phyloP scores from a whole-genome alignment of 139 green algal genomes.

The Micromonas commoda region DNA sequence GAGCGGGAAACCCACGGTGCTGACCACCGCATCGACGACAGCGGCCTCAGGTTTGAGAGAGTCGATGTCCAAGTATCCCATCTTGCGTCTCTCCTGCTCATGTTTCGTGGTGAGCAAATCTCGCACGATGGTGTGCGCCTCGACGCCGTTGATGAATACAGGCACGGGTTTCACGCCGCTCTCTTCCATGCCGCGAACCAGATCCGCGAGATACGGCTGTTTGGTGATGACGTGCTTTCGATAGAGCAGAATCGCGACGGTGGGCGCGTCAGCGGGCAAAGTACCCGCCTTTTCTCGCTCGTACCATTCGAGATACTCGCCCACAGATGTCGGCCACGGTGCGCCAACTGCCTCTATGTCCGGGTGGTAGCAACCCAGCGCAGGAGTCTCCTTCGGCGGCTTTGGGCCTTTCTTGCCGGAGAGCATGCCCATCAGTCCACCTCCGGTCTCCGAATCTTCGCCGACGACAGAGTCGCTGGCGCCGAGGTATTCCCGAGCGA shows the following conservation, averaged over 20 bases:
- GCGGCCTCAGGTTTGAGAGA: conserved; percentile 29
- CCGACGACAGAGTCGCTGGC: conserved; percentile 13
- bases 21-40: conserved; percentile 73
- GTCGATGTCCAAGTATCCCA: conserved; percentile 33
- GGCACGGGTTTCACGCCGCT: conserved; percentile 40
- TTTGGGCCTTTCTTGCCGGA: neutral
- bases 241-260: conserved; percentile 90
- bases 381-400: conserved; percentile 65
- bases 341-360: conserved; percentile 29
- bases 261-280: conserved; percentile 27
- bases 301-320: conserved; percentile 39
- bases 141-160: conserved; percentile 89
- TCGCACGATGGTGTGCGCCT: conserved; percentile 90
- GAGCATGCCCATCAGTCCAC: neutral
- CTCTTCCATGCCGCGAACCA: conserved; percentile 37
- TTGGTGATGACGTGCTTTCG: conserved; percentile 97
- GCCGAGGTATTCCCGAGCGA: conserved; percentile 63
- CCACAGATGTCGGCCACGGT: conserved; percentile 6
- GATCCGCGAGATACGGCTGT: conserved; percentile 70
- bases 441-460: no score
- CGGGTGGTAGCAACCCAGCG: conserved; percentile 88
- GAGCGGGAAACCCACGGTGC: conserved; percentile 89
- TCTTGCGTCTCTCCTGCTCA: conserved; percentile 48
- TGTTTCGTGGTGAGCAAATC: conserved; percentile 68
- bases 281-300: neutral